Base-by-base conservation (phyloP, 2,329 filamentous ascomycete species). In the Colletotrichum cereale region DNA sequence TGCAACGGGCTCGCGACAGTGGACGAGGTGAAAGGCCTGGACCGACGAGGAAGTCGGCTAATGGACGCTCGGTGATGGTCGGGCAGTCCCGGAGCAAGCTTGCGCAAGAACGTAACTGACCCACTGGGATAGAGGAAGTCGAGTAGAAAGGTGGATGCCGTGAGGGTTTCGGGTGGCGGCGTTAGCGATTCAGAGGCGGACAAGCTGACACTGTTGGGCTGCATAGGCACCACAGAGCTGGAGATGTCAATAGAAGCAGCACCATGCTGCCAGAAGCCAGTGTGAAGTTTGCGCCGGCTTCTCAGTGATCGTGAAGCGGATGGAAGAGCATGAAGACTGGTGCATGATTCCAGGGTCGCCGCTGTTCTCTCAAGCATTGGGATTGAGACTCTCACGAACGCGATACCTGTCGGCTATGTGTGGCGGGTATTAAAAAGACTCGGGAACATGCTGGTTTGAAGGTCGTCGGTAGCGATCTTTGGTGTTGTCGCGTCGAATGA, bases 341-440 rank as follows among this genome's bases (percentile, higher is more conserved):
- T 83, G 82, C 86, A 86, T 79, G 87, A 84, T 84, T 89, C 88
- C 80, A 89, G 80, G 79, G 82, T 84, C 73, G 85, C 84, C 50
- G 86, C 86, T 67, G 87, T 87, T 84, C 87, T 86, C 83, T 89
- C 87, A 76, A 89, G 85, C 87, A 89, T 88, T 79, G 81, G 83
- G 18, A 65, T 42, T 53, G 67, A 66, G 48, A 55, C 40, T 64
- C 58, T 69, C 69, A 60, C 66, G 64, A 42, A 58, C 36, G 47
- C 57, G 21, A 50, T 34, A 53, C 29, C 55, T 70, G 55, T 62
- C 67, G 66, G 53, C 56, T 71, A 72, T 50, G 61, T 50, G 24
- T 66, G 34, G 40, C 48, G 61, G 36, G 50, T 40, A 62, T 71
- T 12, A 40, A 56, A 29, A n/a, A 21, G 29, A 40, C 34, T 57